Conservation (phyloP, 192 early-diverging fungal genomes). For the Funneliformis geosporum region DNA sequence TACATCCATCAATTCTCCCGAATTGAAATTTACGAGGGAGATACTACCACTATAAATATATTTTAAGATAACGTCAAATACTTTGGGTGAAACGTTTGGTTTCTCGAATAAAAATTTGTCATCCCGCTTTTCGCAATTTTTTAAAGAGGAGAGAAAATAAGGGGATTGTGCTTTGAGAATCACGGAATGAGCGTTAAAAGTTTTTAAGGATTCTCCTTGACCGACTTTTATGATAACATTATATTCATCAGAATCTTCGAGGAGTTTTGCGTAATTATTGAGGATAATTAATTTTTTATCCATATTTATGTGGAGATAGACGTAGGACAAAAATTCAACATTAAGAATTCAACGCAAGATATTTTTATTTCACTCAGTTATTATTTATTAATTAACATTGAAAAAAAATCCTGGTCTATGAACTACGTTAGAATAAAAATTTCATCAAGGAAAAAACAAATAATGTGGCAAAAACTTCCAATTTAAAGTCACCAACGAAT, state of each 20-base stretch:
- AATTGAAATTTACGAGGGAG: background rate
- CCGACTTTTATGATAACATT: conserved; percentile 14
- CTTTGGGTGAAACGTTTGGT: background rate
- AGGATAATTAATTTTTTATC: background rate
- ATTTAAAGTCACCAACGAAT: background rate
- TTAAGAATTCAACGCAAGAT: too few species aligned
- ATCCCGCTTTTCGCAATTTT: background rate
- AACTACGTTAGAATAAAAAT: background rate
- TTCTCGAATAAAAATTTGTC: conserved; percentile 5
- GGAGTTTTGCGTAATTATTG: conserved; percentile 3
- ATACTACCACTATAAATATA: background rate
- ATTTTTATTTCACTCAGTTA: too few species aligned
- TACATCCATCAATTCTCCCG: background rate
- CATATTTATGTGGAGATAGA: too few species aligned
- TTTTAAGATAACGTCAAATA: background rate
- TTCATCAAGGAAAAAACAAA: background rate
- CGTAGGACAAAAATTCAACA: too few species aligned
- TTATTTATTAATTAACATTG: background rate
- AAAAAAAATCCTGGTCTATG: background rate
- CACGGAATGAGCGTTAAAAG: conserved; percentile 1
- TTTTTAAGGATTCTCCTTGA: background rate
- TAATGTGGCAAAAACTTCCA: background rate
- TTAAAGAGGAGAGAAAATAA: conserved; percentile 7
- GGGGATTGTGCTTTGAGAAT: conserved; percentile 13
- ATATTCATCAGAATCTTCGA: background rate